Evolutionary conservation across 768 basidiomycete species (phyloP).

Genomic region (Piloderma croceum): DNA sequence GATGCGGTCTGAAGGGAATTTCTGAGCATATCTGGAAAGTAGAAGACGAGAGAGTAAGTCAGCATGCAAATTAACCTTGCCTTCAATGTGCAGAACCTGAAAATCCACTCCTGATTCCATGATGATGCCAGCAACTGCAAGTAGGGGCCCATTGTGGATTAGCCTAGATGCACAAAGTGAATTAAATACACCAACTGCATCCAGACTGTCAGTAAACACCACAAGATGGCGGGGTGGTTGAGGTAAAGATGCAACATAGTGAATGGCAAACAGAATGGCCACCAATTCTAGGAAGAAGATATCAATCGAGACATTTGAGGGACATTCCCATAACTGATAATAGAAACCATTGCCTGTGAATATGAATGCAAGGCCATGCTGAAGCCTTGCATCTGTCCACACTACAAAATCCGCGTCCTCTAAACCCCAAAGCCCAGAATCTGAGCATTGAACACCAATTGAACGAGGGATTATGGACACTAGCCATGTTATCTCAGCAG

Average conservation of each 20-base stretch:
- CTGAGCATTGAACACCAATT: conserved; percentile 15
- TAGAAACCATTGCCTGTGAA: conserved; percentile 12
- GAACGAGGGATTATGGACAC: conserved; percentile 4
- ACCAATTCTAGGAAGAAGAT: conserved; percentile 23
- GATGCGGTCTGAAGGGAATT: conserved; percentile 16
- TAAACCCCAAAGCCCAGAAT: conserved; percentile 10
- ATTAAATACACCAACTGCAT: conserved; percentile 15
- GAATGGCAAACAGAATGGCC: conserved; percentile 18
- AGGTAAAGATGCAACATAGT: conserved; percentile 7
- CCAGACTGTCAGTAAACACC: conserved; percentile 15
- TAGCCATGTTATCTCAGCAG: conserved; percentile 14
- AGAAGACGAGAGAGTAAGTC: conserved; percentile 16
- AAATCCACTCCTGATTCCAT: conserved; percentile 12
- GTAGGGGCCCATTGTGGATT: conserved; percentile 8
- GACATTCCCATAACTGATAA: conserved; percentile 7
- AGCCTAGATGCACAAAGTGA: conserved; percentile 9
- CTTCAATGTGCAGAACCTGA: conserved; percentile 12
- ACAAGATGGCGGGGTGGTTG: conserved; percentile 14
- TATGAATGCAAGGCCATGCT: conserved; percentile 9
- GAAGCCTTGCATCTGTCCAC: conserved; percentile 20
- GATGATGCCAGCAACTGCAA: conserved; percentile 10
- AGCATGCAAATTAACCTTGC: conserved; percentile 13
- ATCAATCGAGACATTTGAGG: conserved; percentile 6
- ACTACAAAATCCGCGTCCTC: conserved; percentile 14
- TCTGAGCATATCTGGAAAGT: conserved; percentile 10